Percentiles rank a stretch among this genome's conserved stretches.
Evolutionary conservation across 1,139 yeast genomes (phyloP).

Genomic region (Lodderomyces margitis): DNA sequence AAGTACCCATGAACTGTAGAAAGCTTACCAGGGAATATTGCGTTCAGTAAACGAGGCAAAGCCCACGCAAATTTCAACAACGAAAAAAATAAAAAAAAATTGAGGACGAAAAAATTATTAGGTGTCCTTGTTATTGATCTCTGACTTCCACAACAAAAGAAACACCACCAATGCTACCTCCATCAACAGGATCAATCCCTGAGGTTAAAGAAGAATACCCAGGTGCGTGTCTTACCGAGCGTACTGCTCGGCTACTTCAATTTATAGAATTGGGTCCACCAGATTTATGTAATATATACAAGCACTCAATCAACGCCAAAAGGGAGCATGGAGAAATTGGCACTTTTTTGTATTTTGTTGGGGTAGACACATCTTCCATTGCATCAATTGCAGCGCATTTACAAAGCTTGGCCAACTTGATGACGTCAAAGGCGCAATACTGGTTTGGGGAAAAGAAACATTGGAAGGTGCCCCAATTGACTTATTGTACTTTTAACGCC

Average conservation of each 20-base stretch:
- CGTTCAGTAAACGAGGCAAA: background rate
- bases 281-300: slow-evolving; percentile 74
- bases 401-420: slow-evolving; percentile 73
- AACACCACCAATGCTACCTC: slow-evolving; percentile 36
- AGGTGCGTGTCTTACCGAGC: slow-evolving; percentile 50
- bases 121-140: background rate
- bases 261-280: slow-evolving; percentile 77
- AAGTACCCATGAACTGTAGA: no score
- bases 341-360: slow-evolving; percentile 56
- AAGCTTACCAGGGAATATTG: background rate
- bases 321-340: slow-evolving; percentile 40
- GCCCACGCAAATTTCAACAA: background rate
- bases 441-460: slow-evolving; percentile 67
- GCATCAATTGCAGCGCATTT: slow-evolving; percentile 70
- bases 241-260: slow-evolving; percentile 50
- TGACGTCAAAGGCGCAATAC: slow-evolving; percentile 51
- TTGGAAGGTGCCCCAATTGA: slow-evolving; percentile 74
- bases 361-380: slow-evolving; percentile 55
- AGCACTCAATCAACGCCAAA: slow-evolving; percentile 42
- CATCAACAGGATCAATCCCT: slow-evolving; percentile 46
- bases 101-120: slow-evolving; percentile 5
- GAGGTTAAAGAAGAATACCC: slow-evolving; percentile 53
- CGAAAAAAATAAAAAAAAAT: slow-evolving; percentile 2
- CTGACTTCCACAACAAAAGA: slow-evolving; percentile 4
- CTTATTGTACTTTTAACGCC: slow-evolving; percentile 47